phyloP scores from a whole-genome alignment of 148 eudicot genomes.

The Chenopodium album region DNA sequence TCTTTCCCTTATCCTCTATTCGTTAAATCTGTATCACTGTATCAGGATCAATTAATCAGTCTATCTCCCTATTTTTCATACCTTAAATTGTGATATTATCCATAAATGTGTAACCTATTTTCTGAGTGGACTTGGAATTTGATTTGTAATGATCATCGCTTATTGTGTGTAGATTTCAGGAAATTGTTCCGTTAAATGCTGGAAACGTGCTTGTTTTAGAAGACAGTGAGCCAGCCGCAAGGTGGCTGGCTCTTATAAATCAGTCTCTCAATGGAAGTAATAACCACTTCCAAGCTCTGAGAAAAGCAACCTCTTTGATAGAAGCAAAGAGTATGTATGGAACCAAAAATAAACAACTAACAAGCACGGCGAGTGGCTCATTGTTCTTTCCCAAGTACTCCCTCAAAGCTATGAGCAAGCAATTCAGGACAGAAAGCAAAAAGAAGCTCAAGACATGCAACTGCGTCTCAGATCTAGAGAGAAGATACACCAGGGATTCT shows the following conservation, averaged over 20 bases:
- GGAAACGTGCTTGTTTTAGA: slow-evolving; percentile 70
- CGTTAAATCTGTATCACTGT: too few species aligned
- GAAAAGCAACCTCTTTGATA: slow-evolving; percentile 32
- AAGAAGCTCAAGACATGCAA: slow-evolving; percentile 61
- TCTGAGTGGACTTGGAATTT: neutral
- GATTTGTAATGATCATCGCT: neutral
- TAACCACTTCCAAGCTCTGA: slow-evolving; percentile 16
- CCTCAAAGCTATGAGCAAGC: slow-evolving; percentile 53
- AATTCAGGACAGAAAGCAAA: slow-evolving; percentile 48
- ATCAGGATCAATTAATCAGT: too few species aligned
- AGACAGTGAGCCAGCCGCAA: slow-evolving; percentile 71
- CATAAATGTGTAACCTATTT: neutral
- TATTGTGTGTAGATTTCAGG: slow-evolving; percentile 55
- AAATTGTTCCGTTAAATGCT: slow-evolving; percentile 75
- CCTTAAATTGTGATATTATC: neutral
- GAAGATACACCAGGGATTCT: slow-evolving; percentile 45
- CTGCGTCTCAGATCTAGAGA: slow-evolving; percentile 43
- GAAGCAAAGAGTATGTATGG: slow-evolving; percentile 18
- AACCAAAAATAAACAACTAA: slow-evolving; percentile 21
- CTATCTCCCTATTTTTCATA: neutral
- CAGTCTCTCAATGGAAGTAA: slow-evolving; percentile 45
- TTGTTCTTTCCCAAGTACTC: slow-evolving; percentile 51
- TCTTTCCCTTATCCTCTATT: neutral
- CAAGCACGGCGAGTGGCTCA: slow-evolving; percentile 31
- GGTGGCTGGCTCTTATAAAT: slow-evolving; percentile 58